A percentile compares a stretch with the other conserved stretches of the same genome.
Conservation (phyloP, 2,329 filamentous ascomycete species). For the Elsinoe batatas region DNA sequence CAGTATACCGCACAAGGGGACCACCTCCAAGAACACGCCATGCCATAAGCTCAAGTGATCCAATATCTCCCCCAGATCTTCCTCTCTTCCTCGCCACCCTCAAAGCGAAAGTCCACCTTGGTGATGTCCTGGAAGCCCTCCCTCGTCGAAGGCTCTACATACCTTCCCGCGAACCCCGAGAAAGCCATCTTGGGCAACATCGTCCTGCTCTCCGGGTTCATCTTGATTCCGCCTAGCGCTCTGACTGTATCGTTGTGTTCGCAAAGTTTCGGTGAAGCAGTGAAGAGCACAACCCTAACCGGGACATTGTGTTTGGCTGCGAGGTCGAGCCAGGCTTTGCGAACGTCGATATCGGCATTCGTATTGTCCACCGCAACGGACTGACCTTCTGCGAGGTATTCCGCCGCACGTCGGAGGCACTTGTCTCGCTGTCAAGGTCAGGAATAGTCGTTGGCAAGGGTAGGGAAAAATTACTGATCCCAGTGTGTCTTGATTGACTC, state of each 20-base stretch:
- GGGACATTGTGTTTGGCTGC: conserved; percentile 61
- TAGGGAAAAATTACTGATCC: conserved; percentile 55
- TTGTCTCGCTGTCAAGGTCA: conserved; percentile 45
- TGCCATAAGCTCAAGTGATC: conserved; percentile 32
- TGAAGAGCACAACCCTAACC: conserved; percentile 80
- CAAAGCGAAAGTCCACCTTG: conserved; percentile 65
- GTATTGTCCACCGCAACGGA: conserved; percentile 87
- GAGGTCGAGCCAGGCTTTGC: conserved; percentile 67
- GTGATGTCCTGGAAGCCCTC: conserved; percentile 82
- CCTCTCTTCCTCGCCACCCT: conserved; percentile 58
- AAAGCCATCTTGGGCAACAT: conserved; percentile 74
- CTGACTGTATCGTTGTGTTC: conserved; percentile 85
- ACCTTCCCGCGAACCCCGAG: conserved; percentile 60
- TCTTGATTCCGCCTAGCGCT: conserved; percentile 40
- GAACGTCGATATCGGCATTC: conserved; percentile 72
- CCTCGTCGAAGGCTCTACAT: conserved; percentile 56
- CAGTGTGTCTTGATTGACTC: conserved; percentile 82
- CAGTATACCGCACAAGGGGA: too few species aligned
- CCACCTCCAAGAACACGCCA: too few species aligned
- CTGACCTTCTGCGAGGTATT: conserved; percentile 52
- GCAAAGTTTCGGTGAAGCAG: conserved; percentile 56
- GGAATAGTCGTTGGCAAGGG: conserved; percentile 20
- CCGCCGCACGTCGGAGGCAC: conserved; percentile 61
- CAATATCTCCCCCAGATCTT: conserved; percentile 69
- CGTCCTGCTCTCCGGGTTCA: conserved; percentile 74